phyloP scores from a whole-genome alignment of 352 stramenopile genomes.

The Phytopythium boreale region DNA sequence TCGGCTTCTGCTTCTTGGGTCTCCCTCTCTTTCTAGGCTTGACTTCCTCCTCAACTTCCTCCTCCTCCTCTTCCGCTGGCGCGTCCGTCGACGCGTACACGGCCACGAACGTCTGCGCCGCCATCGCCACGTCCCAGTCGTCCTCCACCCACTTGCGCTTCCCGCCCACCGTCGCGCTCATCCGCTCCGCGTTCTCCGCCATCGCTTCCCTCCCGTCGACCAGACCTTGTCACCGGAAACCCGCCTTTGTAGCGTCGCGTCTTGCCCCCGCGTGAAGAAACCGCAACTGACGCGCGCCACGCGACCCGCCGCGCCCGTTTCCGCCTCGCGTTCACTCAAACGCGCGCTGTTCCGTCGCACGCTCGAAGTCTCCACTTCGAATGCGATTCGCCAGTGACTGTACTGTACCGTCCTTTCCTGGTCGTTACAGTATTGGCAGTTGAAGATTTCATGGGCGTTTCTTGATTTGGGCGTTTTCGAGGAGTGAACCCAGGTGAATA shows the following conservation, averaged over 20 bases:
- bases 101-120: conserved; percentile 62
- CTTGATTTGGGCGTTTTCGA: too few species aligned
- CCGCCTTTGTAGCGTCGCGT: background rate
- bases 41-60: conserved; percentile 5
- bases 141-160: conserved; percentile 72
- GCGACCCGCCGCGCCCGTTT: background rate
- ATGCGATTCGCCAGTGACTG: background rate
- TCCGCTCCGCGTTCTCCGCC: background rate
- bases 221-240: background rate
- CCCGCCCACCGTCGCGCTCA: background rate
- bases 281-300: background rate
- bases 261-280: background rate
- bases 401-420: too few species aligned
- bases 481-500: conserved; percentile 8
- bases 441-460: background rate
- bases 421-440: too few species aligned
- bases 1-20: background rate
- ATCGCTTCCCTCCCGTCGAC: background rate
- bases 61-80: conserved; percentile 15
- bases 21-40: conserved; percentile 8
- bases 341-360: background rate
- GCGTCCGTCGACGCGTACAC: conserved; percentile 33
- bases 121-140: conserved; percentile 68
- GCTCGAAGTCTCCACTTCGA: background rate
- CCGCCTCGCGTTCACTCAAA: too few species aligned